phyloP scores from a whole-genome alignment of 2,329 filamentous ascomycete species.

The Paracorniculantispora psalliotae region DNA sequence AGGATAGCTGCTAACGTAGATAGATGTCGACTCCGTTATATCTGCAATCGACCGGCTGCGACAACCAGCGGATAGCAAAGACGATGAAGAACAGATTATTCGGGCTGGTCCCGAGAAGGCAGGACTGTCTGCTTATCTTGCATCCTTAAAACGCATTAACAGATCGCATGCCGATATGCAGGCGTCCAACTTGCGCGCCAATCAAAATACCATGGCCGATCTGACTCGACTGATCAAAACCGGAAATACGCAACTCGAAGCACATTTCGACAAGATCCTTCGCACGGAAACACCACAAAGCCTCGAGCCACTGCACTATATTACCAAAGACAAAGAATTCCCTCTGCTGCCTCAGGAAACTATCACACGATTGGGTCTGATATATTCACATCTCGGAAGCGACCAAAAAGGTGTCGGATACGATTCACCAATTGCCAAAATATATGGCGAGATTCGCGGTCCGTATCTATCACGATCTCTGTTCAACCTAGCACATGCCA shows the following conservation, averaged over 20 bases:
- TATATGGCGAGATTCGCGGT: conserved; percentile 81
- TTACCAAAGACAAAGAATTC: conserved; percentile 85
- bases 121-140: conserved; percentile 78
- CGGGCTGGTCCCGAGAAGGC: conserved; percentile 78
- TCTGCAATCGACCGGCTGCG: conserved; percentile 82
- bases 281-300: conserved; percentile 69
- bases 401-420: conserved; percentile 48
- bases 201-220: conserved; percentile 82
- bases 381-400: conserved; percentile 71
- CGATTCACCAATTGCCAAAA: conserved; percentile 69
- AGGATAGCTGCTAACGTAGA: conserved; percentile 15
- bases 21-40: conserved; percentile 81
- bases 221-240: conserved; percentile 71
- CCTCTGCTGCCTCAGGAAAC: conserved; percentile 74
- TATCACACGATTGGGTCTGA: conserved; percentile 68
- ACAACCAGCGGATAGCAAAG: conserved; percentile 88
- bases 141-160: conserved; percentile 82
- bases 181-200: conserved; percentile 84
- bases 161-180: conserved; percentile 81
- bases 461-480: conserved; percentile 80
- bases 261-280: conserved; percentile 73
- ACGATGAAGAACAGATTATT: conserved; percentile 87
- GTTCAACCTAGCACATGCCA: conserved; percentile 81
- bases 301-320: conserved; percentile 85
- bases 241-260: conserved; percentile 78